phyloP scores from a whole-genome alignment of 2,329 filamentous ascomycete species.

The Calonectria honghensis region DNA sequence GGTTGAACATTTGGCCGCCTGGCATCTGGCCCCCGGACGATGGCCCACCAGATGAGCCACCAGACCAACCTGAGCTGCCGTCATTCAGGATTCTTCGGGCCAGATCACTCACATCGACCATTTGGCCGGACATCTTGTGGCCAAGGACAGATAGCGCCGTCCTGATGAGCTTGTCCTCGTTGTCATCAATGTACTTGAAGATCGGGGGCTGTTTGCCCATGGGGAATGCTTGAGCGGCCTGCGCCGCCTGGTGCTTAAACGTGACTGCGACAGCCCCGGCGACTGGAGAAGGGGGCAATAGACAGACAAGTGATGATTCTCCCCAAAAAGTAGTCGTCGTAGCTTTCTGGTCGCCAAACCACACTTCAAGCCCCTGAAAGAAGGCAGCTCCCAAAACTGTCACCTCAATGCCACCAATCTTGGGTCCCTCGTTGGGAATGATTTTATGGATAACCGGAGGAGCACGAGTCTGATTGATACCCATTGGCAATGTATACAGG shows the following conservation, averaged over 20 bases:
- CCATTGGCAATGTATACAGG: conserved; percentile 71
- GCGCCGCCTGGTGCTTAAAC: conserved; percentile 73
- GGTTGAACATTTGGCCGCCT: conserved; percentile 66
- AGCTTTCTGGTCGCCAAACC: conserved; percentile 82
- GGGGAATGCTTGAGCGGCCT: conserved; percentile 60
- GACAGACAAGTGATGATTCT: conserved; percentile 85
- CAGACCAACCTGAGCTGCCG: conserved; percentile 69
- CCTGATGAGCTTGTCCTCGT: conserved; percentile 80
- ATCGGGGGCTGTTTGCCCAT: conserved; percentile 66
- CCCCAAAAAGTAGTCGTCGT: conserved; percentile 88
- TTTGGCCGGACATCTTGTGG: conserved; percentile 78
- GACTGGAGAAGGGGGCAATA: conserved; percentile 82
- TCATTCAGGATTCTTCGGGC: conserved; percentile 76
- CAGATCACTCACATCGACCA: conserved; percentile 77
- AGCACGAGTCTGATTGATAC: conserved; percentile 67
- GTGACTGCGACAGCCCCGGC: conserved; percentile 83
- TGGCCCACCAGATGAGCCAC: conserved; percentile 61
- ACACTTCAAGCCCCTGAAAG: conserved; percentile 84
- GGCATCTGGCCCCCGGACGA: conserved; percentile 66
- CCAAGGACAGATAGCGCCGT: conserved; percentile 79
- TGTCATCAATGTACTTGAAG: conserved; percentile 86
- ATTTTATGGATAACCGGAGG: conserved; percentile 84
- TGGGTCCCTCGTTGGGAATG: conserved; percentile 88
- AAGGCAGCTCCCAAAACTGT: conserved; percentile 89
- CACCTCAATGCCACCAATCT: conserved; percentile 89